Evolutionary conservation across 108 stramenopile genomes (phyloP), one percentile per base, ranked within the genome.

Genomic region (Discostella stelligeroides): DNA sequence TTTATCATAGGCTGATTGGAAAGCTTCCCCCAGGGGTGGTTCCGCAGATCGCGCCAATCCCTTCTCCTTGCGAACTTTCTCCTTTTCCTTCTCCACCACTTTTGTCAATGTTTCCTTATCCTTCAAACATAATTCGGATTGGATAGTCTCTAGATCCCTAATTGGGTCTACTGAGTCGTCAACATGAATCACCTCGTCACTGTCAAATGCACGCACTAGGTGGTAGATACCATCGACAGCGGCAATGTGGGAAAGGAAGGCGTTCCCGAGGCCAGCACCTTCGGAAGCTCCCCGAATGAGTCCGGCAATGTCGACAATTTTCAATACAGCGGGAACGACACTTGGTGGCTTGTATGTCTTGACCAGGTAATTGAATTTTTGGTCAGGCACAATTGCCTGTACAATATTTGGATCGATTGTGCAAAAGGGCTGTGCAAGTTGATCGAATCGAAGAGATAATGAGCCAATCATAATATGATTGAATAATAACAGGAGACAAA

Each of bases 401-500:
- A 96, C 94, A 61, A 96, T 96, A 76, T 97, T 98, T 29, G 99
- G 99, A 84, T 99, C 99, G 70, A 99, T 98, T 51, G 98, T 99
- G 79, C 97, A 98, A 83, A 97, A 98, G 21, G 96, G 95, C 70
- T 84, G n/a, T n/a, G n/a, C n/a, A n/a, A n/a, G n/a, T n/a, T n/a
- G n/a, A n/a, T n/a, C n/a, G n/a, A n/a, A n/a, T n/a, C n/a, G n/a
- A n/a, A n/a, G n/a, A n/a, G n/a, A 56, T 10, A 7, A 49, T 49
- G 15, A 18, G 49, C 2, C 10, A 29, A 29, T 15, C 28, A 56
- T 29, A 56, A 30, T 0, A 50, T 7, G 11, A 37, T 25, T 6
- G 55, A 56, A 28, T 3, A 37, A 13, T 56, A 6, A 14, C 17
- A 25, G 15, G 25, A 25, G 34, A 56, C 28, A 34, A 30, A 56